These are phyloP conservation scores for Galerina marginata DNA, from an alignment of 768 basidiomycete genomes.

Conservation along the genomic window DNA sequence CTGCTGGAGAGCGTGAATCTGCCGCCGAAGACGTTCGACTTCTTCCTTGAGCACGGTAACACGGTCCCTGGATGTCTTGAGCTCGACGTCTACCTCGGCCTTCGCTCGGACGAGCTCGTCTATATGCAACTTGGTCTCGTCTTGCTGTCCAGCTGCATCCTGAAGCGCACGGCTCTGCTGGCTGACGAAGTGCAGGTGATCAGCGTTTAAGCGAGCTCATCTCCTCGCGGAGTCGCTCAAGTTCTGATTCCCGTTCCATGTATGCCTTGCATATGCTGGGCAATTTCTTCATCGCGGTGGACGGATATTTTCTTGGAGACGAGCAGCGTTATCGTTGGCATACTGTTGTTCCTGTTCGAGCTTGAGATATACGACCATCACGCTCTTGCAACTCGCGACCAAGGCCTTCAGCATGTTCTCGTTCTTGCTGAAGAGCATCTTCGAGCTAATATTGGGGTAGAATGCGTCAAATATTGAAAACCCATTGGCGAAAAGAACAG, in stretches of 20 bases:
- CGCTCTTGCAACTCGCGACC: constrained; percentile 55
- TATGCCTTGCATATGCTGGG: constrained; percentile 51
- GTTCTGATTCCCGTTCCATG: constrained; percentile 55
- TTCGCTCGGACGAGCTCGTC: constrained; percentile 58
- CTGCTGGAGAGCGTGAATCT: constrained; percentile 74
- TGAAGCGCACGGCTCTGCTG: constrained; percentile 53
- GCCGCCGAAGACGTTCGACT: constrained; percentile 60
- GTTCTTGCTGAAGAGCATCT: constrained; percentile 56
- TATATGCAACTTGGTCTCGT: constrained; percentile 49
- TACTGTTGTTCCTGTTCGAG: constrained; percentile 63
- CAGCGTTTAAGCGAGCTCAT: constrained; percentile 58
- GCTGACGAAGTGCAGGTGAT: constrained; percentile 54
- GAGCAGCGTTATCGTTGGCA: constrained; percentile 55
- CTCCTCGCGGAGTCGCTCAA: constrained; percentile 59
- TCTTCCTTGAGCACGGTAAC: constrained; percentile 59
- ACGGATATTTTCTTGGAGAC: constrained; percentile 62
- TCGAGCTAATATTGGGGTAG: constrained; percentile 46
- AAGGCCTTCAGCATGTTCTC: constrained; percentile 55
- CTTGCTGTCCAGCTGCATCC: constrained; percentile 52
- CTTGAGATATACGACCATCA: constrained; percentile 53
- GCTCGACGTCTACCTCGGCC: constrained; percentile 59
- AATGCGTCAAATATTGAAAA: not conserved
- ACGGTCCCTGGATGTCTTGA: constrained; percentile 53
- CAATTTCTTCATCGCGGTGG: constrained; percentile 61
- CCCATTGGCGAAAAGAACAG: not conserved